Evolutionary conservation across 176 grass and related monocot species (phyloP).

Genomic region (Juncus inflexus): DNA sequence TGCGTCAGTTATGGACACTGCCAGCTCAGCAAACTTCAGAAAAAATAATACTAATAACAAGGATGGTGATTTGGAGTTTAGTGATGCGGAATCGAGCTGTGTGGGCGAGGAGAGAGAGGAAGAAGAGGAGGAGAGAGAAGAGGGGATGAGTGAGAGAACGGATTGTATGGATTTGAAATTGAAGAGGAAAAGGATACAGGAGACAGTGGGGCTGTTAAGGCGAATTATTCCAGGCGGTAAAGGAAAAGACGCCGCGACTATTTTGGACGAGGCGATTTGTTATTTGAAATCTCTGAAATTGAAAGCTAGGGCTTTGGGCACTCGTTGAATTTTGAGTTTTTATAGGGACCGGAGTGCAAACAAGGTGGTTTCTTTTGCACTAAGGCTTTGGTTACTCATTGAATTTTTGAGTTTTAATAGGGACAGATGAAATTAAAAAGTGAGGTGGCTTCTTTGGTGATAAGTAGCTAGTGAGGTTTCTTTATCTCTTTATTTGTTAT

Average conservation of each 20-base stretch:
- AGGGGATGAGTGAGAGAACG: conserved; percentile 2
- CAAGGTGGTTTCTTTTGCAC: conserved; percentile 21
- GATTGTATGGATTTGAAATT: conserved; percentile 32
- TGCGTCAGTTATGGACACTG: conserved; percentile 68
- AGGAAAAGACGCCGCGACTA: conserved; percentile 62
- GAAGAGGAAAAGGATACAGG: conserved; percentile 75
- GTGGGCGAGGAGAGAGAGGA: conserved; percentile 36
- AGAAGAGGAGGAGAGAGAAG: conserved; percentile 29
- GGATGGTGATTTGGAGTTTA: conserved; percentile 18
- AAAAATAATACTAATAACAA: conserved; percentile 35
- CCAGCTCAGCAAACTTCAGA: conserved; percentile 50
- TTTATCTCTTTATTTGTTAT: conserved; percentile 23
- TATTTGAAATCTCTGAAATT: conserved; percentile 87
- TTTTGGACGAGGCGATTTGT: conserved; percentile 88
- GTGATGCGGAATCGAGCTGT: conserved; percentile 53
- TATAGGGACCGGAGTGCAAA: conserved; percentile 3
- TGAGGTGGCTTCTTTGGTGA: conserved; percentile 19
- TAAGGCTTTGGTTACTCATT: conserved; percentile 36
- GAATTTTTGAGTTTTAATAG: conserved; percentile 1
- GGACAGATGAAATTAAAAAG: background rate
- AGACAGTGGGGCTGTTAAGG: conserved; percentile 69
- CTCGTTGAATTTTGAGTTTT: background rate
- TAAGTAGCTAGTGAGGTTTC: conserved; percentile 28
- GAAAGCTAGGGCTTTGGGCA: conserved; percentile 70
- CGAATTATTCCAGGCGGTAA: conserved; percentile 77